Evolutionary conservation across 2,329 filamentous ascomycete genomes (phyloP).

Genomic region (Penicillium expansum): DNA sequence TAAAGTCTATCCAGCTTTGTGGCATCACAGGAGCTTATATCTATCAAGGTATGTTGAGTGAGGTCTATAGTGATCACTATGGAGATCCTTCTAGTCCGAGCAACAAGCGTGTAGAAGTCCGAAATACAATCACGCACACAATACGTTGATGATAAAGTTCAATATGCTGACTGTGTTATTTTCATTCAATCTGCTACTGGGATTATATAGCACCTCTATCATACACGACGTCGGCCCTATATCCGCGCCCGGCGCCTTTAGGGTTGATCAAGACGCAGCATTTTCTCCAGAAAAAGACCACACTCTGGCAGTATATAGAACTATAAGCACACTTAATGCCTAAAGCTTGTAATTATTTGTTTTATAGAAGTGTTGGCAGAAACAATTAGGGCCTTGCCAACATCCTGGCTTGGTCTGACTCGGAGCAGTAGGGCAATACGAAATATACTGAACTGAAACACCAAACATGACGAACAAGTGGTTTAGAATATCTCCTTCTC

Average conservation of each 20-base stretch:
- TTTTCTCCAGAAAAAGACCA: background rate
- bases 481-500: background rate
- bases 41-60: background rate
- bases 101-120: background rate
- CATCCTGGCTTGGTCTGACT: background rate
- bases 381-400: background rate
- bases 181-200: accelerated
- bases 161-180: accelerated
- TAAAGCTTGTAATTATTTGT: too few relatives aligned
- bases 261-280: background rate
- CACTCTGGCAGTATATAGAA: too few relatives aligned
- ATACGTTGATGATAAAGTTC: background rate
- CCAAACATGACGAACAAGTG: background rate
- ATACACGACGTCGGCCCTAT: background rate
- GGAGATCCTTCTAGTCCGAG: background rate
- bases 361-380: background rate
- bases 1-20: accelerated
- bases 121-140: background rate
- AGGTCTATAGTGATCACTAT: background rate
- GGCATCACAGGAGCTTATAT: accelerated
- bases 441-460: background rate
- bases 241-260: too few relatives aligned
- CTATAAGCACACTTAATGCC: too few relatives aligned
- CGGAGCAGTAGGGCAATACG: background rate
- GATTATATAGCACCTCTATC: background rate